Evolutionary conservation across 257 asterid genomes (phyloP).

Genomic region (Nicotiana knightiana): DNA sequence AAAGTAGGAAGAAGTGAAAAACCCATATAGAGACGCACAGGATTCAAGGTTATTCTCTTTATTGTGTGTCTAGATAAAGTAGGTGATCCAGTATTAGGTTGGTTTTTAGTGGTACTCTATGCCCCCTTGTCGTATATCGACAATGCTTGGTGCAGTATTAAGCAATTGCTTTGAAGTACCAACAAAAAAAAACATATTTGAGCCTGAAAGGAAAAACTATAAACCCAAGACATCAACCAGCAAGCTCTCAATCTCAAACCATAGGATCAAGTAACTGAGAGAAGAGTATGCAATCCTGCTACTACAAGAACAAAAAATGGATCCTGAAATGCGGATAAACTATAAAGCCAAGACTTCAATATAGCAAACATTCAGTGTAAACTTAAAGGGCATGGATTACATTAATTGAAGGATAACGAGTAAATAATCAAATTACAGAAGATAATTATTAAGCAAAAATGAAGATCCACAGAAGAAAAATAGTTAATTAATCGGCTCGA

Average conservation of each 20-base stretch:
- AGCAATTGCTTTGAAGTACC: neutral
- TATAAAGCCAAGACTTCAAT: neutral
- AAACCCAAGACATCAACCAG: neutral
- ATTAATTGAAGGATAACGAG: neutral
- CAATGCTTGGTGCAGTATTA: neutral
- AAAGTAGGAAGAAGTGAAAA: neutral
- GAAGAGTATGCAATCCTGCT: neutral
- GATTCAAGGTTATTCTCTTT: neutral
- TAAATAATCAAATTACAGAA: neutral
- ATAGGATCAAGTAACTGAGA: constrained; percentile 1
- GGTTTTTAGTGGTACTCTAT: neutral
- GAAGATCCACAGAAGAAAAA: neutral
- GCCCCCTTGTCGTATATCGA: neutral
- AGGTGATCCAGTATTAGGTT: neutral
- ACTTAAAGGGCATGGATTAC: neutral
- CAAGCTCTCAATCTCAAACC: constrained; percentile 5
- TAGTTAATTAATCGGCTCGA: neutral
- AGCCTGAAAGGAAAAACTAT: neutral
- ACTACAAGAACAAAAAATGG: neutral
- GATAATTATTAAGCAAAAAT: neutral
- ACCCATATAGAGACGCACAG: neutral
- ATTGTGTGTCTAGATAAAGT: neutral
- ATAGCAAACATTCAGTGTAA: neutral
- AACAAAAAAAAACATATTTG: neutral
- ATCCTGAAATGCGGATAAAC: neutral